A percentile compares a stretch with the other conserved stretches of the same genome.
Evolutionary conservation across 306 rosid species (phyloP).

Genomic region (Crotalaria pallida): DNA sequence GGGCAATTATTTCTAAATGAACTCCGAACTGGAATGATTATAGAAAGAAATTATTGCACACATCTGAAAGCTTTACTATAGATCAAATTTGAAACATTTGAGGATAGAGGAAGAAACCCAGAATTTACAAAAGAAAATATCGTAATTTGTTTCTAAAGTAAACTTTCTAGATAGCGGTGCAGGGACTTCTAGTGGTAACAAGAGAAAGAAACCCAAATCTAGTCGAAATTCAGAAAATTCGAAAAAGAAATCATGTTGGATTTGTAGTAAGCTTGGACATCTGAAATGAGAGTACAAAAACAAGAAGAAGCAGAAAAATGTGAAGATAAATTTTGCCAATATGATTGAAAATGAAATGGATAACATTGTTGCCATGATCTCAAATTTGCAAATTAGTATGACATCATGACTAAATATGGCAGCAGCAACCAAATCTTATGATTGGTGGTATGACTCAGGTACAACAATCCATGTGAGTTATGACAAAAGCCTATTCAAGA

Average conservation of each 20-base stretch:
- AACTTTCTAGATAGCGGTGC: neutral
- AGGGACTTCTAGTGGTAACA: too few relatives aligned
- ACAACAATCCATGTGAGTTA: neutral
- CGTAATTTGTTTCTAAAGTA: neutral
- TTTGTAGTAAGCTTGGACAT: neutral
- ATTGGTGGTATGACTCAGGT: neutral
- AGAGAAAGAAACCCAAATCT: too few relatives aligned
- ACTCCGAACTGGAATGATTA: too few relatives aligned
- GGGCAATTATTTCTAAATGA: too few relatives aligned
- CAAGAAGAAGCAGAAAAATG: neutral
- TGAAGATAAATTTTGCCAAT: neutral
- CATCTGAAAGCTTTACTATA: too few relatives aligned
- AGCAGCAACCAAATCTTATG: neutral
- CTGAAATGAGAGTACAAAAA: neutral
- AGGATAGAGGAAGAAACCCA: neutral
- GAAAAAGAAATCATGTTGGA: too few relatives aligned
- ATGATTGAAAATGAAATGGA: neutral
- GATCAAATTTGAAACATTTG: too few relatives aligned
- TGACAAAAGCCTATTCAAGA: neutral
- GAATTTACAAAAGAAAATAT: neutral
- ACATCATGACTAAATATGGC: neutral
- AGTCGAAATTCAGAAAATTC: too few relatives aligned
- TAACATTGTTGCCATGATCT: neutral
- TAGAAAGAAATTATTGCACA: too few relatives aligned
- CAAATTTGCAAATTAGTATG: too few relatives aligned